Evolutionary conservation across 202 grass and related monocot species (phyloP).

Genomic region (Sporobolus alterniflorus): DNA sequence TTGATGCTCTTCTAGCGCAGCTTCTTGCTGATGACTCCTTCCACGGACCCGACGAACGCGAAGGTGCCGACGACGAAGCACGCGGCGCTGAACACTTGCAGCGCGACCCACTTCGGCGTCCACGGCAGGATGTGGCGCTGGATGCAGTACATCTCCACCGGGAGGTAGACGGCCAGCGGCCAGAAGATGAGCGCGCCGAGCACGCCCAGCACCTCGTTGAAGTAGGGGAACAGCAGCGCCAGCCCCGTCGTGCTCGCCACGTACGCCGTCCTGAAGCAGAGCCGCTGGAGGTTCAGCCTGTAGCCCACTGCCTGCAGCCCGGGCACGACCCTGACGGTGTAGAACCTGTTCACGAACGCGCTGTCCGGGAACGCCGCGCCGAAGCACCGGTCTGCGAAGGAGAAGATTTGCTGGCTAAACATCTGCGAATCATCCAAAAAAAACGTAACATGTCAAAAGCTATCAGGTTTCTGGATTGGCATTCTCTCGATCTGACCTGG

Average conservation of each 20-base stretch:
- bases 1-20: conserved; percentile 4
- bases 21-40: conserved; percentile 57
- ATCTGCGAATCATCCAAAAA: conserved; percentile 36
- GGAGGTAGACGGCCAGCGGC: conserved; percentile 75
- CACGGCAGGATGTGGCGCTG: conserved; percentile 57
- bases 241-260: conserved; percentile 65
- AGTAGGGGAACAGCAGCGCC: conserved; percentile 72
- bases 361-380: conserved; percentile 49
- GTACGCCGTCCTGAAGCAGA: conserved; percentile 67
- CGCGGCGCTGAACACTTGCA: conserved; percentile 51
- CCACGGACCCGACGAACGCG: conserved; percentile 64
- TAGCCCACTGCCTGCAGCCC: conserved; percentile 45
- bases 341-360: conserved; percentile 57
- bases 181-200: conserved; percentile 69
- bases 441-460: not conserved
- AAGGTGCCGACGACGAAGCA: conserved; percentile 67
- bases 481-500: conserved; percentile 60
- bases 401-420: conserved; percentile 76
- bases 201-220: conserved; percentile 82
- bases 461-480: not conserved
- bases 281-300: conserved; percentile 55
- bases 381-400: conserved; percentile 43
- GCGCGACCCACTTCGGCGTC: conserved; percentile 49
- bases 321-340: conserved; percentile 46
- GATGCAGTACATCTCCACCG: conserved; percentile 82